These are phyloP conservation scores for Nemania sp. DNA, from an alignment of 2,329 filamentous ascomycete genomes.

Conservation along the genomic window DNA sequence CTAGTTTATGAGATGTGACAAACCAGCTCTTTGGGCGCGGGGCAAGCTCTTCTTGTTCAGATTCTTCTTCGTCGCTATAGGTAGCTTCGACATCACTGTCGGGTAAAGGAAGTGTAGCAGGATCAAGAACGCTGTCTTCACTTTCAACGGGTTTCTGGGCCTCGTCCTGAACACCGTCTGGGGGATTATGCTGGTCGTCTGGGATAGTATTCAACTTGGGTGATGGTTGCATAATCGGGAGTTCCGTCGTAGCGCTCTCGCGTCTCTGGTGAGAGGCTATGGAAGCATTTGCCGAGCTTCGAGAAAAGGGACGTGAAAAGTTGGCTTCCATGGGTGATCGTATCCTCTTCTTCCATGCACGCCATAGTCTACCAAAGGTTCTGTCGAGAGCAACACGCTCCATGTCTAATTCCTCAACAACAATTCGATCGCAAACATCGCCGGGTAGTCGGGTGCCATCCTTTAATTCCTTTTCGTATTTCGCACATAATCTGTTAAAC, in stretches of 20 bases:
- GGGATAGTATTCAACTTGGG: slow-evolving; percentile 36
- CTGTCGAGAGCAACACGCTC: slow-evolving; percentile 92
- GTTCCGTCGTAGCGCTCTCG: slow-evolving; percentile 55
- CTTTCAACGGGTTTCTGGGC: slow-evolving; percentile 1
- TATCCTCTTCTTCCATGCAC: slow-evolving; percentile 91
- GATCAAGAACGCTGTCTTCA: slow-evolving; percentile 53
- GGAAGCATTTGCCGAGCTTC: slow-evolving; percentile 57
- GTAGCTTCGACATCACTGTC: slow-evolving; percentile 73
- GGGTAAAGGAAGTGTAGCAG: slow-evolving; percentile 76
- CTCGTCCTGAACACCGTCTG: slow-evolving; percentile 10
- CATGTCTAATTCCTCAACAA: slow-evolving; percentile 93
- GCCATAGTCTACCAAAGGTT: slow-evolving; percentile 89
- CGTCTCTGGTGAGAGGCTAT: slow-evolving; percentile 53
- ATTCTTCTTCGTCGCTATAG: slow-evolving; percentile 72
- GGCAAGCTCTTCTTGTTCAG: slow-evolving; percentile 54
- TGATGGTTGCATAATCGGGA: slow-evolving; percentile 54
- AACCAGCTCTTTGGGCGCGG: slow-evolving; percentile 63
- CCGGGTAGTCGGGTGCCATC: slow-evolving; percentile 61
- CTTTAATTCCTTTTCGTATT: slow-evolving; percentile 69
- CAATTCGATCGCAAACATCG: slow-evolving; percentile 71
- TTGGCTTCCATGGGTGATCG: slow-evolving; percentile 66
- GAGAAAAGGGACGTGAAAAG: slow-evolving; percentile 63
- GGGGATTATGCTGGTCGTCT: slow-evolving; percentile 43
- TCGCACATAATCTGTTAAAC: slow-evolving; percentile 72
- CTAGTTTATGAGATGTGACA: slow-evolving; percentile 50